A percentile compares a stretch with the other conserved stretches of the same genome.
Conservation (phyloP, 2,329 filamentous ascomycete species). For the Thelonectria discophora region DNA sequence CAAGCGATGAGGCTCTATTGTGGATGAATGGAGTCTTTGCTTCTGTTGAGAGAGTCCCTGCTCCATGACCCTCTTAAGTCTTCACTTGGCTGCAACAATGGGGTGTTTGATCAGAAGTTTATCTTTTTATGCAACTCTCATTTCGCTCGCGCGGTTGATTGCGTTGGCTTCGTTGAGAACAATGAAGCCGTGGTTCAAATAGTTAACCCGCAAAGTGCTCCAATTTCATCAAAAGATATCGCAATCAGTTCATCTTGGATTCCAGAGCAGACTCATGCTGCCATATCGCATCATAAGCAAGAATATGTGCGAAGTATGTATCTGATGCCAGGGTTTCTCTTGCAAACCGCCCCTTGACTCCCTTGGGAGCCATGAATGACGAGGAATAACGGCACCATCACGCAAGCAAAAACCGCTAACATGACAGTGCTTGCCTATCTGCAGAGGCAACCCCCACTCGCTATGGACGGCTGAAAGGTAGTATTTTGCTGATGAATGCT, state of each 20-base stretch:
- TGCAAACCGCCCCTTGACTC: background rate
- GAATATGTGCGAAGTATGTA: background rate
- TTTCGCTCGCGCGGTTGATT: background rate
- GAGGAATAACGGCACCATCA: background rate
- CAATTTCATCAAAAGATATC: background rate
- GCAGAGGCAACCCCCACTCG: background rate
- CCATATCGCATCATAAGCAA: background rate
- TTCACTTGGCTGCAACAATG: too few species aligned
- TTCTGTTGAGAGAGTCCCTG: too few species aligned
- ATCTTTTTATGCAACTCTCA: background rate
- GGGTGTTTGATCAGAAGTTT: too few species aligned
- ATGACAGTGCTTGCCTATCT: background rate
- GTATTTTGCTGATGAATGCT: background rate
- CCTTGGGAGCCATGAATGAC: background rate
- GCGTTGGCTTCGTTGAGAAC: too few species aligned
- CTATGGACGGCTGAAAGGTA: background rate
- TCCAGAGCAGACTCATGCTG: background rate
- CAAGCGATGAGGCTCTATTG: too few species aligned
- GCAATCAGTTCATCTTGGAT: background rate
- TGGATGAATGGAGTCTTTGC: too few species aligned
- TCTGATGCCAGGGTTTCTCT: background rate
- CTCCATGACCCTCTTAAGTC: too few species aligned
- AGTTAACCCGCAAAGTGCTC: background rate
- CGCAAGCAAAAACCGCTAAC: background rate
- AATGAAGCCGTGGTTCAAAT: background rate